phyloP scores from a whole-genome alignment of 345 rosid species.

The Iberis pinnata region DNA sequence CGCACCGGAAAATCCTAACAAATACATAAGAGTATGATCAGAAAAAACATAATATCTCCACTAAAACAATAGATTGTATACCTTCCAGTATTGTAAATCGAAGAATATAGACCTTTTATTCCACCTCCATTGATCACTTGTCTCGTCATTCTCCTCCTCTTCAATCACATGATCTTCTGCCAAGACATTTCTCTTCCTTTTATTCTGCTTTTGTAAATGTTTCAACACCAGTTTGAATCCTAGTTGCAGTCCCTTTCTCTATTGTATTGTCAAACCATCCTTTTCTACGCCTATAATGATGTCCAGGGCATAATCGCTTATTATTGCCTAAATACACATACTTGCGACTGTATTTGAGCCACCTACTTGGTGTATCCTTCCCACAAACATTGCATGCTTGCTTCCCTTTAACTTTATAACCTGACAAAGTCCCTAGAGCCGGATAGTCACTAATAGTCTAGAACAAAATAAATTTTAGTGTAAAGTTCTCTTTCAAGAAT shows the following conservation, averaged over 20 bases:
- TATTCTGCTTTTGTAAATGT: neutral
- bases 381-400: neutral
- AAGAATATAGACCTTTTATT: neutral
- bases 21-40: too few species aligned
- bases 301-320: neutral
- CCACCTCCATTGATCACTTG: neutral
- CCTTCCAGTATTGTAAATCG: neutral
- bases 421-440: neutral
- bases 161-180: neutral
- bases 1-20: neutral
- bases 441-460: neutral
- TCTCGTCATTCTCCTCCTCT: neutral
- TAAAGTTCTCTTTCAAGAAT: neutral
- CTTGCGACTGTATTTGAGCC: neutral
- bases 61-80: neutral
- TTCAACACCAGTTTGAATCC: neutral
- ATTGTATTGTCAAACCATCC: conserved; percentile 1
- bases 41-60: too few species aligned
- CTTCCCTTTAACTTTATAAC: neutral
- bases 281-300: neutral
- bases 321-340: neutral
- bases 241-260: neutral
- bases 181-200: neutral
- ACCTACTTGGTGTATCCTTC: neutral
- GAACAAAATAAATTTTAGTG: neutral